Evolutionary conservation across 1,284 basidiomycete species (phyloP).

Genomic region (Fomitopsis palustris): DNA sequence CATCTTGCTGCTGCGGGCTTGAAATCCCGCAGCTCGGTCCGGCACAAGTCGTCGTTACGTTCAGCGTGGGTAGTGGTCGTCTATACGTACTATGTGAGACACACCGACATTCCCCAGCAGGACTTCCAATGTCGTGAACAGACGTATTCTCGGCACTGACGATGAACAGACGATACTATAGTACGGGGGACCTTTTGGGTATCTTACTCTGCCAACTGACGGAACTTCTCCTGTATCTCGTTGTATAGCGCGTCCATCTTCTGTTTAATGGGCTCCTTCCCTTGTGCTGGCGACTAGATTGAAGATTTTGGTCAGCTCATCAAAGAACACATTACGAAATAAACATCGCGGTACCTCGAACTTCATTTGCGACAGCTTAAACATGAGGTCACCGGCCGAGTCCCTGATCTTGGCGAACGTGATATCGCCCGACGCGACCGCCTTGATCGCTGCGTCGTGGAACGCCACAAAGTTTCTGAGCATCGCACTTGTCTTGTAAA

Average conservation of each 20-base stretch:
- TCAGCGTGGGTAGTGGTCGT: no score
- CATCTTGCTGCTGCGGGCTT: no score
- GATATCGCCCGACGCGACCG: constrained; percentile 81
- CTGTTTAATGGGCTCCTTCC: constrained; percentile 74
- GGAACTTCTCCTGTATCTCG: constrained; percentile 90
- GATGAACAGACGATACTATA: neutral
- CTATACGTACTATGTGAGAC: no score
- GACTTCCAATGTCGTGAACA: neutral
- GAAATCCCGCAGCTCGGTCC: no score
- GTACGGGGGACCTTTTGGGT: constrained; percentile 15
- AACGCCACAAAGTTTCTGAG: constrained; percentile 94
- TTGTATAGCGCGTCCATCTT: constrained; percentile 76
- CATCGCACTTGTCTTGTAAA: constrained; percentile 98
- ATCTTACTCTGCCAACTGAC: constrained; percentile 75
- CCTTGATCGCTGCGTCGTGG: constrained; percentile 85
- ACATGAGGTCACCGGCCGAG: constrained; percentile 84
- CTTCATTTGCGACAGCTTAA: constrained; percentile 97
- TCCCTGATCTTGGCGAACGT: constrained; percentile 96
- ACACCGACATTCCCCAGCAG: neutral
- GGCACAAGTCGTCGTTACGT: no score
- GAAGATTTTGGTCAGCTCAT: constrained; percentile 15
- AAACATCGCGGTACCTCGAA: constrained; percentile 71
- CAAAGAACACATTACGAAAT: neutral
- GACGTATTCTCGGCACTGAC: neutral
- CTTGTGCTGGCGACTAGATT: constrained; percentile 77